A percentile compares a stretch with the other conserved stretches of the same genome.
phyloP scores from a whole-genome alignment of 768 basidiomycete genomes.

The Leucogyrophana mollusca region DNA sequence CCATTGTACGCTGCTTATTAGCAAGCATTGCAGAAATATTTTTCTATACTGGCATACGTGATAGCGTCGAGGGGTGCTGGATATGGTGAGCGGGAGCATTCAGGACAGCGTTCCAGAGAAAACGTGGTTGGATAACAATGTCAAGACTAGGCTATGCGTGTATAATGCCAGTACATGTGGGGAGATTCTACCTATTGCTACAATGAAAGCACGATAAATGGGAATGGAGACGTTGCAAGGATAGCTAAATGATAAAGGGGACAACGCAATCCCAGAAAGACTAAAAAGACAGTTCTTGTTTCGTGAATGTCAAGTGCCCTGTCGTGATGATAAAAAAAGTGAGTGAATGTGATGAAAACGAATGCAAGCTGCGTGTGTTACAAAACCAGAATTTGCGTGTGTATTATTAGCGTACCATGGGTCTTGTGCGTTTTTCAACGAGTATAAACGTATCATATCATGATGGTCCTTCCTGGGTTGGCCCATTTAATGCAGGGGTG shows the following conservation, averaged over 20 bases:
- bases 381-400: conserved; percentile 3
- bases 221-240: conserved; percentile 15
- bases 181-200: conserved; percentile 36
- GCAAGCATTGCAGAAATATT: no score
- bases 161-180: conserved; percentile 32
- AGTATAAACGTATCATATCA: conserved; percentile 1
- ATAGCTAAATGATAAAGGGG: conserved; percentile 12
- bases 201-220: conserved; percentile 20
- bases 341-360: conserved; percentile 4
- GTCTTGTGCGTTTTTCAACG: neutral
- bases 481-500: neutral
- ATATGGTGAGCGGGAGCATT: no score
- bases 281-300: conserved; percentile 28
- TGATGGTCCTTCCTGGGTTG: neutral
- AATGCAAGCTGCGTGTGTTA: conserved; percentile 11
- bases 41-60: no score
- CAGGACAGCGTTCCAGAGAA: no score
- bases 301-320: conserved; percentile 44
- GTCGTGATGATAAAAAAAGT: conserved; percentile 27
- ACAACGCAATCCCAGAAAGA: conserved; percentile 18
- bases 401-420: neutral
- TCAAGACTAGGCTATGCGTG: conserved; percentile 24
- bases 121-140: no score
- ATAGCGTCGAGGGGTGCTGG: no score
- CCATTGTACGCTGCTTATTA: no score